Evolutionary conservation across 2,329 filamentous ascomycete genomes (phyloP), one percentile per base, ranked within the genome.

Genomic region (Calonectria crousiana): DNA sequence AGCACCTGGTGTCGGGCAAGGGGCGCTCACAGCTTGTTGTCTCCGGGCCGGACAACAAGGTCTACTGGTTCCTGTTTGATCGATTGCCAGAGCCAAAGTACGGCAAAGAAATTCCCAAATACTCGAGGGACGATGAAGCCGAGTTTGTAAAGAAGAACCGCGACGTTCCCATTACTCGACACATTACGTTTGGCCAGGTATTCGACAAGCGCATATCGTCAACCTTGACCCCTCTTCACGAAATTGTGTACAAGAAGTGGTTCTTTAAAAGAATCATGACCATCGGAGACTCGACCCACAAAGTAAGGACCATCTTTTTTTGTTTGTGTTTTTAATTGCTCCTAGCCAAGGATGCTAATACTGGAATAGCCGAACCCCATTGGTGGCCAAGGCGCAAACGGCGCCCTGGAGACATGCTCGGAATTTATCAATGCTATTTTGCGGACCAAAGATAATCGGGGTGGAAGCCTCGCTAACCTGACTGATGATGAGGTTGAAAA

Each of bases 21-120:
- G 36, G 36, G 20, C 34, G 14, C 4, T 62, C 56, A 4, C 56
- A 62, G 23, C 56, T 62, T 20, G 56, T 62, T 11, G 34, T 62
- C n/a, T 62, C 56, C n/a, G 56, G 56, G 4, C 56, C 56, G 28
- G 56, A 62, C 26, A 41, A 41, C 13, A 62, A 62, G 5, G 56
- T 62, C 6, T 62, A 62, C 36, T 62, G 56, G 56, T 62, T 62
- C 56, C 18, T 62, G 56, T 62, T 62, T 41, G 56, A 62, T 13
- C 8, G 30, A 5, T 14, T 62, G 4, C n/a, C 34, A 10, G 56
- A 62, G 2, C 6, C 56, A 20, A 62, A 62, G 32, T 38, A 38
- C 36, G 56, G 56, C n/a, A 62, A 62, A 6, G 56, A 62, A 0
- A 62, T 62, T 1, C 56, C 56, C 14, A 62, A 62, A 13, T 62